Evolutionary conservation across 2,329 filamentous ascomycete genomes (phyloP).

Genomic region (Trichoderma arundinaceum): DNA sequence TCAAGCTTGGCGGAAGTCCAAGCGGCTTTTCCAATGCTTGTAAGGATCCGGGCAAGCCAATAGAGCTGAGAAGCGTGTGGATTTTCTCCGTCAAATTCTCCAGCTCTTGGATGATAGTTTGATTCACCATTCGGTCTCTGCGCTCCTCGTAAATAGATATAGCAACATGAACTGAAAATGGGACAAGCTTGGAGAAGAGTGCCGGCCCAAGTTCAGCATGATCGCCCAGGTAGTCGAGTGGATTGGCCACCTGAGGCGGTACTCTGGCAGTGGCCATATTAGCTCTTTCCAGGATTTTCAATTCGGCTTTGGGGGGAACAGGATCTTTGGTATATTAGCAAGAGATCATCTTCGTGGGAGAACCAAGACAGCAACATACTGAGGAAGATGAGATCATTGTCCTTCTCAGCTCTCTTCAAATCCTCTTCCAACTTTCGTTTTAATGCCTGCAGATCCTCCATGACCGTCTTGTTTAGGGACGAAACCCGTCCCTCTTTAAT

Average conservation of each 20-base stretch:
- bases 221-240: constrained; percentile 79
- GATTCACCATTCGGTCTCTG: constrained; percentile 86
- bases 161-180: constrained; percentile 93
- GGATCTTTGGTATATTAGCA: constrained; percentile 66
- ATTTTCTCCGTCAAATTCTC: constrained; percentile 81
- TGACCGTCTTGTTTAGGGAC: constrained; percentile 80
- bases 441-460: constrained; percentile 80
- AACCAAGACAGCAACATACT: constrained; percentile 52
- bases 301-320: constrained; percentile 85
- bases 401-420: constrained; percentile 88
- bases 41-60: constrained; percentile 89
- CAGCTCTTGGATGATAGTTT: constrained; percentile 82
- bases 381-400: constrained; percentile 95
- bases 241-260: constrained; percentile 81
- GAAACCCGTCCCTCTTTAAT: constrained; percentile 76
- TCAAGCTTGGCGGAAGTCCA: constrained; percentile 81
- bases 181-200: constrained; percentile 88
- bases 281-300: constrained; percentile 83
- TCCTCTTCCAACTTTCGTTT: constrained; percentile 86
- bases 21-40: constrained; percentile 95
- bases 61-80: constrained; percentile 76
- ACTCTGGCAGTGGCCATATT: constrained; percentile 84
- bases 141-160: constrained; percentile 95
- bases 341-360: not conserved
- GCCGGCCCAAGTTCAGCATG: constrained; percentile 80